These are phyloP conservation scores for Zygoascus hellenicus DNA, from an alignment of 1,139 yeast species.

Conservation along the genomic window DNA sequence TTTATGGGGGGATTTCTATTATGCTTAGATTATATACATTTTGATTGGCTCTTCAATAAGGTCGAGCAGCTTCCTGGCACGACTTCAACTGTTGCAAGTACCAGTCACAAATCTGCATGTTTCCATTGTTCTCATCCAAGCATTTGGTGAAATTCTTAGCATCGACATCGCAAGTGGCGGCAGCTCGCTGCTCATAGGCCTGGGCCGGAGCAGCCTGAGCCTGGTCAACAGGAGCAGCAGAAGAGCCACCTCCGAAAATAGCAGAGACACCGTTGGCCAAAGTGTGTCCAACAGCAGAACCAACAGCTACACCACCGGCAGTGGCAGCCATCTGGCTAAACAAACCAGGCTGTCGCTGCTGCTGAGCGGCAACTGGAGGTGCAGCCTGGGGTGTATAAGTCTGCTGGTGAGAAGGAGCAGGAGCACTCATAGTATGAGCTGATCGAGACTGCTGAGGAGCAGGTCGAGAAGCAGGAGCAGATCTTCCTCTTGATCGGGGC, in stretches of 20 bases:
- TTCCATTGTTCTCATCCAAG: conserved; percentile 86
- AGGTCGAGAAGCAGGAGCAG: conserved; percentile 42
- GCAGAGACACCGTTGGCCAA: conserved; percentile 89
- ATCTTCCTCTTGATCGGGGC: conserved; percentile 49
- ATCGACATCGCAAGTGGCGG: conserved; percentile 75
- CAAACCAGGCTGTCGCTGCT: conserved; percentile 74
- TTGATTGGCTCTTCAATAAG: conserved; percentile 45
- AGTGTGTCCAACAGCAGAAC: conserved; percentile 95
- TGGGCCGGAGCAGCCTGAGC: conserved; percentile 24
- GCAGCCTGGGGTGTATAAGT: conserved; percentile 36
- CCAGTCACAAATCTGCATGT: conserved; percentile 95
- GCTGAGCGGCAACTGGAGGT: conserved; percentile 38
- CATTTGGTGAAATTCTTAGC: conserved; percentile 95
- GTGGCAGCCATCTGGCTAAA: conserved; percentile 98
- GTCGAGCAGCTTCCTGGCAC: conserved; percentile 90
- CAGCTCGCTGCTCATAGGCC: conserved; percentile 46
- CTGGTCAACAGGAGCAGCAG: conserved; percentile 38
- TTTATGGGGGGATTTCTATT: too few relatives aligned
- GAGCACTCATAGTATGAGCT: conserved; percentile 70
- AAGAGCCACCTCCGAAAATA: conserved; percentile 78
- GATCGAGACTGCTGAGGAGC: conserved; percentile 56
- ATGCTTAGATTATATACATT: not conserved
- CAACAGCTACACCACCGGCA: conserved; percentile 99
- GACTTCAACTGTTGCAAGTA: conserved; percentile 96
- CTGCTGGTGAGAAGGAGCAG: conserved; percentile 39